Base-by-base conservation (phyloP, 306 rosid species). In the Phaseolus lunatus region DNA sequence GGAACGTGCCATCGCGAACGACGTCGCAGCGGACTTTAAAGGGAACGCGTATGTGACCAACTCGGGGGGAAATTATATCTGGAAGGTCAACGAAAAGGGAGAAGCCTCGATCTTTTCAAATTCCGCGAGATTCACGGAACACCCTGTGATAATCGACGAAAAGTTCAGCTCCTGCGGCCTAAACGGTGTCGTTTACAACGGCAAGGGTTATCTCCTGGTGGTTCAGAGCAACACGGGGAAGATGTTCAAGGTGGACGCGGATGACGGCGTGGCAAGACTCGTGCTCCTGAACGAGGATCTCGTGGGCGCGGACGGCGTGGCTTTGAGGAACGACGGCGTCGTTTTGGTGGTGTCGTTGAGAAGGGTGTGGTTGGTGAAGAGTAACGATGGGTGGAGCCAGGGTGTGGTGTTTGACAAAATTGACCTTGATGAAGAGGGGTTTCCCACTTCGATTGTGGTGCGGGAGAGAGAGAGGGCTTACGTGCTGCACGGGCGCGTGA, bases 1-100 rank as follows among this genome's bases (percentile, higher is more conserved):
- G 1, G 1, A 3, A 7, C 82, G 12, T 33, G 37, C 74, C 5
- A 59, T 74, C 53, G 90, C 98, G 2, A 94, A 90, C 85, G 97
- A 41, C 84, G 94, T 94, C 26, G 84, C 94, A 0, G 89, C 65
- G 16, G 93, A 90, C 64, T 78, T 63, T 88, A 75, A 69, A 6
- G 98, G 97, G 9, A 90, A 90, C 88, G 96, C 98, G 3, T 94
- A 85, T 81, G 92, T 92, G 43, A 94, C 98, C 26, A 90, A 92
- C 84, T 49, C 96, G 0, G 85, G 16, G 1, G 89, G 78, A 3
- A 92, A 94, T 78, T 81, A 53, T 85, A 90, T 94, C 80, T 92
- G 98, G 97, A 92, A 90, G 41, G 94, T 94, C 9, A 87, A 88
- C 77, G 14, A 7, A 0, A 14, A 53, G 24, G 93, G 95, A 11